Conservation (phyloP, 208 protist genomes). For the Sergeia podlipaevii region DNA sequence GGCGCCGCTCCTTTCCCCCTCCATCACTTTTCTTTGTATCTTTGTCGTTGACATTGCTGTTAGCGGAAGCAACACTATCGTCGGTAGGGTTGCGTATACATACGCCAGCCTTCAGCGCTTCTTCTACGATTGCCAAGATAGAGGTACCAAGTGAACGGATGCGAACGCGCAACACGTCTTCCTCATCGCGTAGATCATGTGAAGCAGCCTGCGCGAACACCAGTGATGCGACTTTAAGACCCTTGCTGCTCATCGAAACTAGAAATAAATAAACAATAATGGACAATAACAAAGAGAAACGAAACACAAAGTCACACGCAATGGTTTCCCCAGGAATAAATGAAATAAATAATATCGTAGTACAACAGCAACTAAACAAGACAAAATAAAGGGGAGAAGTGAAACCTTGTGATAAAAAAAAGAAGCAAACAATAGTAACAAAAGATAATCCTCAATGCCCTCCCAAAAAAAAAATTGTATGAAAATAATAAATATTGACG, state of each 20-base stretch:
- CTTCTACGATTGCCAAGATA: conserved; percentile 26
- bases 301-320: background rate
- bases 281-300: conserved; percentile 1
- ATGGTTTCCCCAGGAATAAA: background rate
- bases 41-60: no score
- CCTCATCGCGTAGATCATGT: background rate
- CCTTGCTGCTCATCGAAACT: background rate
- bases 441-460: no score
- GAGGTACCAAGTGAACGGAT: conserved; percentile 29
- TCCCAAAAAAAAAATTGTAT: background rate
- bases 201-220: background rate
- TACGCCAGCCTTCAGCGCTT: conserved; percentile 3
- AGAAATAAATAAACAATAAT: background rate
- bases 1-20: no score
- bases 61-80: no score
- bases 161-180: conserved; percentile 31
- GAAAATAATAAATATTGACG: background rate
- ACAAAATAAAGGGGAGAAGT: conserved; percentile 2
- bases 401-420: no score
- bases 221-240: background rate
- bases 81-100: no score
- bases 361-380: conserved; percentile 5
- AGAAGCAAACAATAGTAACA: conserved; percentile 1
- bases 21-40: no score
- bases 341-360: background rate